These are phyloP conservation scores for Solanum chacoense DNA, from an alignment of 305 asterid species.

Conservation along the genomic window DNA sequence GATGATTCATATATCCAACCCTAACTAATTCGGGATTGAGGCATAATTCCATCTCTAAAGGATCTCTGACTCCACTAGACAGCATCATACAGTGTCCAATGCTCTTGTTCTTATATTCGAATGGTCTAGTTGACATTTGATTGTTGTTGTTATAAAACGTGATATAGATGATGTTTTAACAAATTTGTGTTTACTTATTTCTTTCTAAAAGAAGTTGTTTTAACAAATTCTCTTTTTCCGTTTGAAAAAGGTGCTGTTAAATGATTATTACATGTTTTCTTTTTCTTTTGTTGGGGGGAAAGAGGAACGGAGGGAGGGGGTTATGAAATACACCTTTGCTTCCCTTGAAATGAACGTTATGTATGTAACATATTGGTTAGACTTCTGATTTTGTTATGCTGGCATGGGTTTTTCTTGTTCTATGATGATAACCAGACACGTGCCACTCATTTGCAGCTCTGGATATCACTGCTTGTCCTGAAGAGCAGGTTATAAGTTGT, in stretches of 20 bases:
- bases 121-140: not conserved
- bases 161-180: not conserved
- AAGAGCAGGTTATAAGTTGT: conserved; percentile 70
- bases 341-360: not conserved
- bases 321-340: not conserved
- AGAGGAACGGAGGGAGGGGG: not conserved
- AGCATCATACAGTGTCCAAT: not conserved
- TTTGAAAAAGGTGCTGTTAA: not conserved
- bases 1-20: not conserved
- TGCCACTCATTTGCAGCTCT: conserved; percentile 96
- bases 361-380: not conserved
- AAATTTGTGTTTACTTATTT: not conserved
- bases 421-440: conserved; percentile 54
- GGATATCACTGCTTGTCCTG: conserved; percentile 73
- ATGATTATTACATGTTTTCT: not conserved
- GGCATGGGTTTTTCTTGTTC: conserved; percentile 11
- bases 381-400: conserved; percentile 12
- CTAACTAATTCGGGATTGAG: not conserved
- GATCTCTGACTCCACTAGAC: not conserved
- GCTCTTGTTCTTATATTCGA: not conserved
- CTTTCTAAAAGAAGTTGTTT: not conserved
- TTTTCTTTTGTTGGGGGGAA: not conserved
- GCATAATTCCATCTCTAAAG: not conserved
- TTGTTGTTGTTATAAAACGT: not conserved
- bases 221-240: not conserved